Conservation (phyloP, 495 filamentous ascomycete genomes). For the Stereocaulon alpinum region DNA sequence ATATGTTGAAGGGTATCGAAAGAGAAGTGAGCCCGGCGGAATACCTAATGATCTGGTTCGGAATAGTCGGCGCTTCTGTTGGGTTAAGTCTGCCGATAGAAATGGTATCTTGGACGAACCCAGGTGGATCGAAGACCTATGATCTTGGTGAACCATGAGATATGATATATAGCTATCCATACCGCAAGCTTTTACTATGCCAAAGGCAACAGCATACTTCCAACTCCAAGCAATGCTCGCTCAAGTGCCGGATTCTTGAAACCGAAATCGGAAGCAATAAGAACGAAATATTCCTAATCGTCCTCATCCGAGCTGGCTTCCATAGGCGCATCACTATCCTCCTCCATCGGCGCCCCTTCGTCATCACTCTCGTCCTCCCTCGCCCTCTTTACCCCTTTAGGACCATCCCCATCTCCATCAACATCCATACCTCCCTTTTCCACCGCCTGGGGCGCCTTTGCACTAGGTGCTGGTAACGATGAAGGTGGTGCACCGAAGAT, state of each 20-base stretch:
- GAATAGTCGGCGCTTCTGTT: slow-evolving; percentile 61
- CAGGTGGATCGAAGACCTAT: not conserved
- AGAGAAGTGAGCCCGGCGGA: slow-evolving; percentile 45
- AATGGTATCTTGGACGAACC: not conserved
- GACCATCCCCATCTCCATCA: slow-evolving; percentile 12
- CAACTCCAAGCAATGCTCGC: not conserved
- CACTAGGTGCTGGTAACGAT: slow-evolving; percentile 33
- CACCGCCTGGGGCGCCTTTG: slow-evolving; percentile 31
- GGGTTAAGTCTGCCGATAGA: slow-evolving; percentile 55
- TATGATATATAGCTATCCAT: not conserved
- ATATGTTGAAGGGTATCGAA: slow-evolving; percentile 29
- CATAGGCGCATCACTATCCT: slow-evolving; percentile 50
- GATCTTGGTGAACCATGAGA: not conserved
- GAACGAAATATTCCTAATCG: slow-evolving; percentile 21
- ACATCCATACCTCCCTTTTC: slow-evolving; percentile 30
- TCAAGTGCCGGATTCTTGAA: not conserved
- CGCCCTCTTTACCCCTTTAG: slow-evolving; percentile 50
- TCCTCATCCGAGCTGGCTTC: slow-evolving; percentile 46
- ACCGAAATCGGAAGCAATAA: not conserved
- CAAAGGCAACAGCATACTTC: not conserved
- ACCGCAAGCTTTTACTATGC: not conserved
- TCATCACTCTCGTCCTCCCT: slow-evolving; percentile 62
- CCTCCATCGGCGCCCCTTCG: slow-evolving; percentile 64
- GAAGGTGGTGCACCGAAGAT: slow-evolving; percentile 64
- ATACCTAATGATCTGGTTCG: slow-evolving; percentile 75